Evolutionary conservation across 2,329 filamentous ascomycete genomes (phyloP).

Genomic region (Claviceps digitariae): DNA sequence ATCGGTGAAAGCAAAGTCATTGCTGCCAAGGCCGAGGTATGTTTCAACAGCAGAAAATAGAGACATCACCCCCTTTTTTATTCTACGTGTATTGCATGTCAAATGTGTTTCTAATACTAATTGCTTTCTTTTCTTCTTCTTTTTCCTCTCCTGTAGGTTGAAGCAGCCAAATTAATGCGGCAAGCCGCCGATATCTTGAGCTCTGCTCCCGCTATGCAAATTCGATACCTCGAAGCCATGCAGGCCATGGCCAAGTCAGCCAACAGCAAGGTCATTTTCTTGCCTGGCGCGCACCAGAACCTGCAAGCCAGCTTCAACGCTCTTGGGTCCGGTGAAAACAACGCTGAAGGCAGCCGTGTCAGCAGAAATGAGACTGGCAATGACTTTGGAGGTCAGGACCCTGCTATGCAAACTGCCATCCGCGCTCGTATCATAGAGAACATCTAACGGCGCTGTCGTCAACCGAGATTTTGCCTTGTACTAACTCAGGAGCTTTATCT

Average conservation of each 20-base stretch:
- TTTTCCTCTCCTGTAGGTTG: constrained; percentile 39
- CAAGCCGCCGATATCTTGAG: constrained; percentile 88
- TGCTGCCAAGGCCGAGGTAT: constrained; percentile 74
- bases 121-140: too few species aligned
- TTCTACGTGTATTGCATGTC: too few species aligned
- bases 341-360: constrained; percentile 33
- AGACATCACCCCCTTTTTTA: background rate
- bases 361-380: constrained; percentile 27
- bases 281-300: constrained; percentile 49
- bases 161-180: constrained; percentile 85
- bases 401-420: constrained; percentile 64
- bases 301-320: constrained; percentile 32
- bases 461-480: constrained; percentile 4
- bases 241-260: constrained; percentile 94
- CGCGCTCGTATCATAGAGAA: constrained; percentile 75
- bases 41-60: background rate
- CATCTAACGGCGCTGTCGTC: constrained; percentile 42
- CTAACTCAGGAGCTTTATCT: constrained; percentile 17
- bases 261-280: constrained; percentile 78
- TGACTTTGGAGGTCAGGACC: constrained; percentile 40
- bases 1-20: constrained; percentile 99
- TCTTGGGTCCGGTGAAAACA: constrained; percentile 24
- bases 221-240: constrained; percentile 96
- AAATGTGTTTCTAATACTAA: background rate
- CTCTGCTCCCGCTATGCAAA: constrained; percentile 93